A percentile compares a stretch with the other conserved stretches of the same genome.
Conservation (phyloP, 2,329 filamentous ascomycete species). For the Massarina eburnea region DNA sequence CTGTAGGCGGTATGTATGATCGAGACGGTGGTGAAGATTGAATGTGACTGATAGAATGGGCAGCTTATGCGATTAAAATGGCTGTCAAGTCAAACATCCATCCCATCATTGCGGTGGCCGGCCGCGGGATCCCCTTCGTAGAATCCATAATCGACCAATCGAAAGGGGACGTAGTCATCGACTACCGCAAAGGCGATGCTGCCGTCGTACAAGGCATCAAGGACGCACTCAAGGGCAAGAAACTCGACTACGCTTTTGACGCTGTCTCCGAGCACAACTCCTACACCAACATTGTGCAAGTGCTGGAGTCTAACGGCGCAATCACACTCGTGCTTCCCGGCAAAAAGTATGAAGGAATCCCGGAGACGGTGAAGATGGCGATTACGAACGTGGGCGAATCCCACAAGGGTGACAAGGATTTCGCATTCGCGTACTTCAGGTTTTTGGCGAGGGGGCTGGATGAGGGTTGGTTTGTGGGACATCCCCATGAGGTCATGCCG, state of each 20-base stretch:
- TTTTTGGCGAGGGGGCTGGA: conserved; percentile 50
- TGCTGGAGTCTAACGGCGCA: conserved; percentile 34
- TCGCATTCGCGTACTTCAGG: conserved; percentile 49
- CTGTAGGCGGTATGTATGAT: conserved; percentile 28
- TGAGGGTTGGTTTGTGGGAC: conserved; percentile 54
- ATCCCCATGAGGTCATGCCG: conserved; percentile 55
- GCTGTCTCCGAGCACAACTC: conserved; percentile 55
- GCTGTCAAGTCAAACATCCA: conserved; percentile 38
- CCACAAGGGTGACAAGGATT: conserved; percentile 41
- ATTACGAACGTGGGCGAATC: conserved; percentile 43
- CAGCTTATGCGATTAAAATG: conserved; percentile 38
- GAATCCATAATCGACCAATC: conserved; percentile 33
- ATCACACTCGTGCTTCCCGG: conserved; percentile 47
- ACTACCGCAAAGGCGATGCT: conserved; percentile 59
- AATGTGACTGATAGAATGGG: background rate
- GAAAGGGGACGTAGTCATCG: conserved; percentile 37
- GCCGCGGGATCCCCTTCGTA: conserved; percentile 32
- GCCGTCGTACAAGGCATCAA: conserved; percentile 41
- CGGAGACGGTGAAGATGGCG: conserved; percentile 40
- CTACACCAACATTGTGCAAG: conserved; percentile 37
- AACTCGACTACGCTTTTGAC: conserved; percentile 57
- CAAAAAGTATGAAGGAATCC: conserved; percentile 47
- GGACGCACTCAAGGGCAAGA: conserved; percentile 45
- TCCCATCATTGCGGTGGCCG: conserved; percentile 41
- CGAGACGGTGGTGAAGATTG: no score